Evolutionary conservation across 2,329 filamentous ascomycete species (phyloP).

Genomic region (Botrytis byssoidea): DNA sequence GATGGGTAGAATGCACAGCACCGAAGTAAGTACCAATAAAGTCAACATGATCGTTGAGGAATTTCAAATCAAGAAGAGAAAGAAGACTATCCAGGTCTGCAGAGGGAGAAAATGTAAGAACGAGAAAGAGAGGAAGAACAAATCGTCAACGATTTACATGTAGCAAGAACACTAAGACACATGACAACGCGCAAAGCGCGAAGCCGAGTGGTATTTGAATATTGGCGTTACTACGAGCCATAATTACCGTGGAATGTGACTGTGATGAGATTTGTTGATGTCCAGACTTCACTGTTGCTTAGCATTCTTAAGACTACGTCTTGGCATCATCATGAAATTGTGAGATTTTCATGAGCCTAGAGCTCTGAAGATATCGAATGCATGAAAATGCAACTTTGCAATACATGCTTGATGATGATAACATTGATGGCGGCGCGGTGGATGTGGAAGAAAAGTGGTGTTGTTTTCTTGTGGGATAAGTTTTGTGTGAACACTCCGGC

Average conservation of each 20-base stretch:
- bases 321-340: neutral
- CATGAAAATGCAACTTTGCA: neutral
- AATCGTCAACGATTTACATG: slow-evolving; percentile 15
- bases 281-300: neutral
- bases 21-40: neutral
- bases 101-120: neutral
- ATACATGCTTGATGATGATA: neutral
- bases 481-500: neutral
- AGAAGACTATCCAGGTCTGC: slow-evolving; percentile 11
- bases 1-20: slow-evolving; percentile 4
- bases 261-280: slow-evolving; percentile 5
- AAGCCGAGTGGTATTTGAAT: neutral
- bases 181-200: neutral
- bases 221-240: neutral
- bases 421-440: neutral
- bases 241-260: slow-evolving; percentile 13
- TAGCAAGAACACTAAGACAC: neutral
- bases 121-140: neutral
- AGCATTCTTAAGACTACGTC: neutral
- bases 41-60: neutral
- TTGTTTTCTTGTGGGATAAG: neutral
- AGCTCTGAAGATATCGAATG: fast-evolving
- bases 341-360: neutral
- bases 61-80: neutral
- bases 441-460: neutral